Evolutionary conservation across 208 protist genomes (phyloP).

Genomic region (Tritrichomonas foetus): DNA sequence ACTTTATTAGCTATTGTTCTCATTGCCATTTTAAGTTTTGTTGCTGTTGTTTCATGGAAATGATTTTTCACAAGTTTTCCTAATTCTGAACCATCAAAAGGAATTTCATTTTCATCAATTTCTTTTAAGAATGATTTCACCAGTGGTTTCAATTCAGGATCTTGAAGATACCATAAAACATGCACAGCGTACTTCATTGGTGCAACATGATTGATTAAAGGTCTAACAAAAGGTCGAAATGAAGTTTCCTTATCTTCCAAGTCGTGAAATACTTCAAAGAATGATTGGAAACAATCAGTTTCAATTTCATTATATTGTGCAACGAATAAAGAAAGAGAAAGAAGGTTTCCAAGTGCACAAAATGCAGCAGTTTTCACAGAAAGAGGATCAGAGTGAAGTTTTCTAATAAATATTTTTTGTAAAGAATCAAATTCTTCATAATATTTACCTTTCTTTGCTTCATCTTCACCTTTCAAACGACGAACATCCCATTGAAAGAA

Average conservation of each 20-base stretch:
- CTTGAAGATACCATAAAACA: constrained; percentile 10
- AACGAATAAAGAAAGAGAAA: background rate
- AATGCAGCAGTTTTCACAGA: background rate
- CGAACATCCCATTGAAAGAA: background rate
- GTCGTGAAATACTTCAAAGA: background rate
- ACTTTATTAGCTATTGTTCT: background rate
- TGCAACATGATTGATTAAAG: background rate
- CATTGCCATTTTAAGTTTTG: background rate
- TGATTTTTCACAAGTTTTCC: background rate
- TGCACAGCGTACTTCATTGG: background rate
- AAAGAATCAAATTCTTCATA: background rate
- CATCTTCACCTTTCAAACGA: background rate
- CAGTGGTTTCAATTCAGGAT: background rate
- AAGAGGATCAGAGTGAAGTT: background rate
- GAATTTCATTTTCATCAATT: background rate
- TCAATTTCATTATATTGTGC: background rate
- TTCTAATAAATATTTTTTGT: background rate
- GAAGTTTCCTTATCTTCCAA: background rate
- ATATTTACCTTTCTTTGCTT: background rate
- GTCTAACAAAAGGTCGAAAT: background rate
- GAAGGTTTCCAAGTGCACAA: background rate
- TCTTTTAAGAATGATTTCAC: background rate
- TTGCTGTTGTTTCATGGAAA: background rate
- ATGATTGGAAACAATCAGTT: background rate
- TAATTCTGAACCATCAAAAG: background rate